Evolutionary conservation across 768 basidiomycete genomes (phyloP).

Genomic region (Termitomyces sp.): DNA sequence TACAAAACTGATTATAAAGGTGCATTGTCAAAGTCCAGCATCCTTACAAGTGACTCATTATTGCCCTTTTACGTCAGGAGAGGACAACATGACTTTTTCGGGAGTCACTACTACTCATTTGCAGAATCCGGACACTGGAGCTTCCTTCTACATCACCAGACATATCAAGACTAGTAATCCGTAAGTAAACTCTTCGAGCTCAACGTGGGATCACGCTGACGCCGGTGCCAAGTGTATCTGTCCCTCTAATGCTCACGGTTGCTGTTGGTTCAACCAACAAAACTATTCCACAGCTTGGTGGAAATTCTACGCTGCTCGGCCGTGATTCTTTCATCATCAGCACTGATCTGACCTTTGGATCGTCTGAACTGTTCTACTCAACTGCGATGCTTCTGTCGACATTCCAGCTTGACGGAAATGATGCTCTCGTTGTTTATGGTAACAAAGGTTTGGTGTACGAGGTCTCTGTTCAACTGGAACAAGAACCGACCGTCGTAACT

Average conservation of each 20-base stretch:
- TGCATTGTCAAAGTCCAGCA: neutral
- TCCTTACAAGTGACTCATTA: neutral
- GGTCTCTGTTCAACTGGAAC: conserved; percentile 2
- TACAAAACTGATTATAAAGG: conserved; percentile 10
- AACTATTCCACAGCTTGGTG: conserved; percentile 10
- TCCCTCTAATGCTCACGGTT: conserved; percentile 7
- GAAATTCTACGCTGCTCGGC: conserved; percentile 9
- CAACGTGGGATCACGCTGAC: neutral
- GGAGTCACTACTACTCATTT: conserved; percentile 13
- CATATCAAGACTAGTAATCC: conserved; percentile 9
- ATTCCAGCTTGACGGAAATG: conserved; percentile 8
- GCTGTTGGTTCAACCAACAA: conserved; percentile 8
- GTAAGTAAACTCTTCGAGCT: neutral
- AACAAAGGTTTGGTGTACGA: conserved; percentile 11
- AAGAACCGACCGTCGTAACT: neutral
- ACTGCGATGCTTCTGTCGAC: conserved; percentile 14
- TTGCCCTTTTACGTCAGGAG: neutral
- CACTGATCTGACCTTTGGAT: conserved; percentile 11
- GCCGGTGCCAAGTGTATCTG: neutral
- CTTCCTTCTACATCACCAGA: conserved; percentile 13
- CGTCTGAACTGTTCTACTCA: conserved; percentile 10
- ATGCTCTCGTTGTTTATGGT: conserved; percentile 13
- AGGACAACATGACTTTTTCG: conserved; percentile 13
- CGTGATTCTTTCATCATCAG: conserved; percentile 12
- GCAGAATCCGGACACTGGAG: conserved; percentile 12